Evolutionary conservation across 2,329 filamentous ascomycete genomes (phyloP), one percentile per base, ranked within the genome.

Genomic region (Scedosporium dehoogii): DNA sequence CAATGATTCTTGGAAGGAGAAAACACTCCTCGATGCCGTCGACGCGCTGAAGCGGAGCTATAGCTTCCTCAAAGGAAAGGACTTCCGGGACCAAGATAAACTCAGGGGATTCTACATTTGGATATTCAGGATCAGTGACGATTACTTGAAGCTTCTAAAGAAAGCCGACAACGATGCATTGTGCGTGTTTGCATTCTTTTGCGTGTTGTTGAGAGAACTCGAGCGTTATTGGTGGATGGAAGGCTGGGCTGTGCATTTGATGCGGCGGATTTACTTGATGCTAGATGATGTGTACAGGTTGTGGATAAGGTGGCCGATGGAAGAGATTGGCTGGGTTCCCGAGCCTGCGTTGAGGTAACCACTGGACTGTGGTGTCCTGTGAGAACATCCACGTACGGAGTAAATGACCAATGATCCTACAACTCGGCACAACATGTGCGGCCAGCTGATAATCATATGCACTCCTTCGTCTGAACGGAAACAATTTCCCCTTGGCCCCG

Each of bases 211-310:
- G 14, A 56, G 55, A 10, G 41, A 62, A 14, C 56, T 65, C 18
- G 64, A 63, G 56, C 48, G 53, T 38, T 63, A 55, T 51, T 65
- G 64, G 64, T 65, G 64, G 64, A 41, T 59, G 16, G 41, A 65
- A 59, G 64, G 64, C 51, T 65, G 64, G 64, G 41, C 61, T 16
- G 58, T 56, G 6, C 64, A 65, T 53, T 51, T 65, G 14, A 60
- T 65, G 21, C 38, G 56, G 62, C 51, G 62, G 25, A 61, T 65
- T 6, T 65, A 63, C 33, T 27, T 44, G 10, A 18, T 60, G 9
- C 56, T 65, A 3, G 62, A 65, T 33, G 59, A 63, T n/a, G 64
- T 60, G 48, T 51, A 65, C 42, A 48, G 64, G 48, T 38, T 65
- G 38, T 55, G 46, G 16, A 65, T 65, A 16, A 58, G 62, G 41